phyloP scores from a whole-genome alignment of 2,329 filamentous ascomycete genomes.

The Alternaria conjuncta region DNA sequence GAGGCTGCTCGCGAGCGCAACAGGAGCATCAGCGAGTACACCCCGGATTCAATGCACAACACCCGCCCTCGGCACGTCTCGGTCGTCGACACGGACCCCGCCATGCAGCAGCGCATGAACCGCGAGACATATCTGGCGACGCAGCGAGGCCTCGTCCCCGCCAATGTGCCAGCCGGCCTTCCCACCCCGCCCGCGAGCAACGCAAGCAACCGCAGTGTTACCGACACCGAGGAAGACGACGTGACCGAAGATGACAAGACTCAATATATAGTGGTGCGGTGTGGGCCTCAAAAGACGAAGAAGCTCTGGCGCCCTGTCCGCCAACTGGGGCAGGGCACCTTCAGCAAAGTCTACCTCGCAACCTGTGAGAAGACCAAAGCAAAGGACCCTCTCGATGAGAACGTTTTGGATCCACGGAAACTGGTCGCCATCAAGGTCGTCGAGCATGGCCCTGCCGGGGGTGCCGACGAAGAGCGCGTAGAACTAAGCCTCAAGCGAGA shows the following conservation, averaged over 20 bases:
- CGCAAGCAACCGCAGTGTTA: conserved; percentile 64
- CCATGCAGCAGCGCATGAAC: conserved; percentile 63
- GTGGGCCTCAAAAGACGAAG: conserved; percentile 69
- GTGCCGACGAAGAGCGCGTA: conserved; percentile 89
- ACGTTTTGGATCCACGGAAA: conserved; percentile 70
- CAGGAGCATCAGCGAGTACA: conserved; percentile 87
- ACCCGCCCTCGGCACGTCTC: conserved; percentile 72
- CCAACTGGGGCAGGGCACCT: conserved; percentile 88
- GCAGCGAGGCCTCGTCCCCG: conserved; percentile 73
- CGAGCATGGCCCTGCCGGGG: conserved; percentile 91
- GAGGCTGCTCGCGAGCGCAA: conserved; percentile 67
- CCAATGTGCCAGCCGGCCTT: conserved; percentile 51
- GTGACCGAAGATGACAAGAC: conserved; percentile 52
- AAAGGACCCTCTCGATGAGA: conserved; percentile 54
- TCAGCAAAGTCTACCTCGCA: conserved; percentile 91
- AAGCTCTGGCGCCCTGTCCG: conserved; percentile 84
- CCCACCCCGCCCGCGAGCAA: conserved; percentile 81
- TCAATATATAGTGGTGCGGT: conserved; percentile 55
- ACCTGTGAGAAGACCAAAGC: conserved; percentile 70
- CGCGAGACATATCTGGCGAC: conserved; percentile 83
- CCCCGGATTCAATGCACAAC: conserved; percentile 72
- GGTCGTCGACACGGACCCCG: conserved; percentile 55
- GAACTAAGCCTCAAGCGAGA: conserved; percentile 94
- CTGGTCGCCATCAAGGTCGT: conserved; percentile 95
- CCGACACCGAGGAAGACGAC: conserved; percentile 61